These are phyloP conservation scores for Funneliformis geosporum DNA, from an alignment of 192 early-diverging fungal genomes.

Conservation along the genomic window DNA sequence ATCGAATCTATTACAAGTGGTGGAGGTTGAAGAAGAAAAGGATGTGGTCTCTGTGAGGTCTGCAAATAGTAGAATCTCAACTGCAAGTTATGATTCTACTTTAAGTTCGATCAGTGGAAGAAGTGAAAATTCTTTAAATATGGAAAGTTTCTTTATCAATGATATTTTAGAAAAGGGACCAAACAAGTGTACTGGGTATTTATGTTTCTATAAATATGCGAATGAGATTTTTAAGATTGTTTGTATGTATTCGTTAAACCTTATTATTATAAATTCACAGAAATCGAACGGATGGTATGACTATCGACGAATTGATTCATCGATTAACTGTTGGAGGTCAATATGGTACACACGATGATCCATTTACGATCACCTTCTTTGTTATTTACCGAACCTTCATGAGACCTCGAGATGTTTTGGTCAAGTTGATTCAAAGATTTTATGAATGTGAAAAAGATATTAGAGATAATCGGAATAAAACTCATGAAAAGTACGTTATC, in stretches of 20 bases:
- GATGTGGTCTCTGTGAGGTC: background rate
- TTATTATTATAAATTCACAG: background rate
- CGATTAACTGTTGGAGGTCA: constrained; percentile 12
- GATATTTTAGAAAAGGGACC: background rate
- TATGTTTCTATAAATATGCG: background rate
- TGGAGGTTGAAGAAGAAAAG: constrained; percentile 18
- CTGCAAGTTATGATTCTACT: background rate
- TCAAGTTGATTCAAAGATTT: constrained; percentile 11
- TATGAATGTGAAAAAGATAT: background rate
- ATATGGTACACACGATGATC: constrained; percentile 17
- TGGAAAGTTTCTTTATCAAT: background rate
- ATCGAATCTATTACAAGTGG: constrained; percentile 8
- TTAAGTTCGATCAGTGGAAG: background rate
- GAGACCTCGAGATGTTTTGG: constrained; percentile 23
- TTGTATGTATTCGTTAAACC: background rate
- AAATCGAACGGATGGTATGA: background rate
- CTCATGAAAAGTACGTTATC: constrained; percentile 15
- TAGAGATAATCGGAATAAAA: background rate
- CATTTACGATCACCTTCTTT: constrained; percentile 21
- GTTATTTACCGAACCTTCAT: constrained; percentile 12
- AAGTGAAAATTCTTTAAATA: background rate
- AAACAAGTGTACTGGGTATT: constrained; percentile 11
- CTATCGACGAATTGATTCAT: constrained; percentile 19
- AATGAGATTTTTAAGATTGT: background rate
- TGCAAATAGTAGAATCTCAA: background rate